Evolutionary conservation across 2,329 filamentous ascomycete genomes (phyloP), one percentile per base, ranked within the genome.

Genomic region (Alternaria arborescens): DNA sequence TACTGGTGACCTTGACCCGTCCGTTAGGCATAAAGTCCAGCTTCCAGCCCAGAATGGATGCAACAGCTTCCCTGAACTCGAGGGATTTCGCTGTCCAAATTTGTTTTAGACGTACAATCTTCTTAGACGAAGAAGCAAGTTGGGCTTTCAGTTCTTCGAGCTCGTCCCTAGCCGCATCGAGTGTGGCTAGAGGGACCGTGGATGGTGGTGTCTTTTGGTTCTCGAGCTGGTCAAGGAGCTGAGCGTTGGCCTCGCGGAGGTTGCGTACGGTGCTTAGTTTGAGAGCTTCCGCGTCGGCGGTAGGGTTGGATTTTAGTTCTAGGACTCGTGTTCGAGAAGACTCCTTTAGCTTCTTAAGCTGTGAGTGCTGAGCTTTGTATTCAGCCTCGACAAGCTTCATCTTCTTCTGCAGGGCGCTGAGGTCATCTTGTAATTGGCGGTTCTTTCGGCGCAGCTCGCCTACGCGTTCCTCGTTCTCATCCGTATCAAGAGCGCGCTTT

Each of bases 11-110:
- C 32, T 93, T 90, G 80, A 97, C 96, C 72, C 97, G 94, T 42
- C 95, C 95, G 77, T 97, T 97, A n/a, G 94, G 93, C 77, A 97
- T 90, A 77, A 99, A 98, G 32, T 95, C 93, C 12, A 98, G 88
- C 54, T 94, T 94, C 91, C 94, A 99, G 0, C 95, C 95, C 0
- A 99, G 85, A 0, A 97, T 90, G 20, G 89, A 93, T 65, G 94
- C 94, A 60, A 99, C 94, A 32, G 94, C 93, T 80, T 98, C 93
- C 51, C 96, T 92, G 82, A 99, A 98, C 80, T 99, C 95, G 71
- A 91, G 88, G 1, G 91, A 93, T 78, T 98, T 99, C 68, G 91
- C 87, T 0, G 88, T 88, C 91, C 93, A 99, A 58, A 98, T 95
- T 74, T 97, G 91, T 71, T 96, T 97, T 12, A 98, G 88, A 2